These are phyloP conservation scores for Exophiala dermatitidis DNA, from an alignment of 2,329 filamentous ascomycete genomes.

Conservation along the genomic window DNA sequence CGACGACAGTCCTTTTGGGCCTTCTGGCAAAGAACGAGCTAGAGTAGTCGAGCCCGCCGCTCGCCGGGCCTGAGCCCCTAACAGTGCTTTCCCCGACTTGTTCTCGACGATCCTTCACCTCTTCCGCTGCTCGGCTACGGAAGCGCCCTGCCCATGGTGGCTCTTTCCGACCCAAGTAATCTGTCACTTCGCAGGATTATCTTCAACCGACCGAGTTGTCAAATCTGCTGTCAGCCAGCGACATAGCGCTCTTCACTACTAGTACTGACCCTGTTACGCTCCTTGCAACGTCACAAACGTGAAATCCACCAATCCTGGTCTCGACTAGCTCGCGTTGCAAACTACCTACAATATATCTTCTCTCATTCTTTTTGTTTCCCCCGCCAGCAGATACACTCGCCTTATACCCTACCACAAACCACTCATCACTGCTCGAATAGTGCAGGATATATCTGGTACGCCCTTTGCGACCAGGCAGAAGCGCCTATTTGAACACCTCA, in stretches of 20 bases:
- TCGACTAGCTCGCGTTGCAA: slow-evolving; percentile 4
- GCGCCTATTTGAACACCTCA: too few relatives aligned
- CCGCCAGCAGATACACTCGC: slow-evolving; percentile 9
- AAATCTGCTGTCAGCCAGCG: slow-evolving; percentile 11
- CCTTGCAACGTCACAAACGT: slow-evolving; percentile 19
- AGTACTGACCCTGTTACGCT: slow-evolving; percentile 7
- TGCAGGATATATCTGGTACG: slow-evolving; percentile 3
- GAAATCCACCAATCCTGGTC: slow-evolving; percentile 7
- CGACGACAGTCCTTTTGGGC: slow-evolving; percentile 5
- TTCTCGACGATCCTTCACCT: slow-evolving; percentile 8
- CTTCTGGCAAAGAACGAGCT: slow-evolving; percentile 2
- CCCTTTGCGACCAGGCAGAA: not conserved
- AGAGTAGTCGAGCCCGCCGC: slow-evolving; percentile 9
- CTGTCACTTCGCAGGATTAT: slow-evolving; percentile 6
- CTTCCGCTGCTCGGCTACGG: slow-evolving; percentile 13
- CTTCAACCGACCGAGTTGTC: slow-evolving; percentile 12
- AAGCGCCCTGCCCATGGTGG: slow-evolving; percentile 13
- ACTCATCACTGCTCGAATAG: not conserved
- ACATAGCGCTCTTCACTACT: slow-evolving; percentile 1
- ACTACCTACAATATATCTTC: slow-evolving; percentile 1
- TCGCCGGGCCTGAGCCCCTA: slow-evolving; percentile 6
- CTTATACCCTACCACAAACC: slow-evolving; percentile 2
- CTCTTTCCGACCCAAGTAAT: slow-evolving; percentile 7
- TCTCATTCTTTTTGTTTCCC: slow-evolving; percentile 8
- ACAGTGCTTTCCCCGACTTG: not conserved